Percentiles rank a stretch among this genome's conserved stretches.
These are phyloP conservation scores for Trichophyton rubrum DNA, from an alignment of 2,329 filamentous ascomycete species.

Conservation along the genomic window DNA sequence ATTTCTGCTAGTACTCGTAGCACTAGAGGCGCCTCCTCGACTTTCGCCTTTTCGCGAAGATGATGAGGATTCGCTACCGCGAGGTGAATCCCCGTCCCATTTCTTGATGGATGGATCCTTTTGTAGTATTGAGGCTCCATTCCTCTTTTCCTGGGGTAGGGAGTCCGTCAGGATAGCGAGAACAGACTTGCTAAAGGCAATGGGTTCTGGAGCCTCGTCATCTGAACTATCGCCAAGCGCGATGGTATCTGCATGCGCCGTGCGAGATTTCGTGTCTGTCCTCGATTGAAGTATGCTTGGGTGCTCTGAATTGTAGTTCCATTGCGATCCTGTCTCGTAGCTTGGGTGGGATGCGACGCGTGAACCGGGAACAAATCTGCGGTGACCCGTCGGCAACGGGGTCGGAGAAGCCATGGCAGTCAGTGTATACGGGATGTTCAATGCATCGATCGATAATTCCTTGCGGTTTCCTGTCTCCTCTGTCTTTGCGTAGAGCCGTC, in stretches of 20 bases:
- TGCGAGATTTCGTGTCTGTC: not conserved
- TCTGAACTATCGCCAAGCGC: conserved; percentile 62
- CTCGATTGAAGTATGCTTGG: not conserved
- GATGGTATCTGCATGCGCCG: not conserved
- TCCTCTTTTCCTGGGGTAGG: conserved; percentile 27
- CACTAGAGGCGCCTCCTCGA: conserved; percentile 11
- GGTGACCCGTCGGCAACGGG: not conserved
- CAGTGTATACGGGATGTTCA: not conserved
- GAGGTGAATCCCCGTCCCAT: conserved; percentile 28
- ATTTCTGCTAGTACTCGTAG: conserved; percentile 22
- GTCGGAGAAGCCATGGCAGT: not conserved
- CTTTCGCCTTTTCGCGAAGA: not conserved
- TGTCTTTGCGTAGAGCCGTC: not conserved
- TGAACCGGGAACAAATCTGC: not conserved
- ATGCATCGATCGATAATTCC: not conserved
- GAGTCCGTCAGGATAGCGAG: conserved; percentile 61
- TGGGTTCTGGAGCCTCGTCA: conserved; percentile 80
- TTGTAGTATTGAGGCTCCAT: conserved; percentile 25
- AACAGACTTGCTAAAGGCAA: conserved; percentile 87
- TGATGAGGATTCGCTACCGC: conserved; percentile 22
- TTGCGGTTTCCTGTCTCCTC: not conserved
- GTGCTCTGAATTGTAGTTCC: not conserved
- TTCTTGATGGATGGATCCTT: conserved; percentile 18
- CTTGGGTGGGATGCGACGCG: not conserved
- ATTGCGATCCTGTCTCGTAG: not conserved